Percentiles rank a stretch among this genome's conserved stretches.
Evolutionary conservation across 495 filamentous ascomycete species (phyloP).

Genomic region (Hypoxylon trugodes): DNA sequence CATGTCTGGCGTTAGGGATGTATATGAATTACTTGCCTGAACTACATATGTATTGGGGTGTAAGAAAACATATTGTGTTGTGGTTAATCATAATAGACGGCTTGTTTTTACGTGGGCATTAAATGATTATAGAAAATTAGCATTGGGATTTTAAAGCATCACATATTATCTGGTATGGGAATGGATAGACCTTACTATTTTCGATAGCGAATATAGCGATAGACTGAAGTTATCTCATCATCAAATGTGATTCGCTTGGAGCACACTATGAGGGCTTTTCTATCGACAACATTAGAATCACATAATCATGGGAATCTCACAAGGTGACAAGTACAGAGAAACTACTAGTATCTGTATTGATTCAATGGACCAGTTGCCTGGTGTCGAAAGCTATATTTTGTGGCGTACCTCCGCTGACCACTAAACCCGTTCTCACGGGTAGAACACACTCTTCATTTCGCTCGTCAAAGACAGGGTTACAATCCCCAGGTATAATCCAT

Average conservation of each 20-base stretch:
- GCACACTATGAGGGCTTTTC: too few relatives aligned
- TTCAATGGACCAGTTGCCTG: slow-evolving; percentile 24
- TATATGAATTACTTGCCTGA: neutral
- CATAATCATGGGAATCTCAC: too few relatives aligned
- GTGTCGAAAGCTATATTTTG: slow-evolving; percentile 4
- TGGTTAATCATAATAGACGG: slow-evolving; percentile 20
- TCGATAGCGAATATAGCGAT: too few relatives aligned
- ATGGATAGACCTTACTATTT: too few relatives aligned
- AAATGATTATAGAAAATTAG: slow-evolving; percentile 1
- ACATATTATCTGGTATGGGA: too few relatives aligned
- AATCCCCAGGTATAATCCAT: slow-evolving; percentile 34
- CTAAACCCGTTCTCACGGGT: neutral
- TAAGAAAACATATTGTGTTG: neutral
- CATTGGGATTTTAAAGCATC: neutral
- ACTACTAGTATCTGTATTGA: slow-evolving; percentile 28
- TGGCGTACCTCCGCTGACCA: slow-evolving; percentile 10
- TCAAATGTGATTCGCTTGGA: too few relatives aligned
- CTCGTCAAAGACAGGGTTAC: slow-evolving; percentile 10
- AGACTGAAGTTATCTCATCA: too few relatives aligned
- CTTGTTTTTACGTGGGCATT: neutral
- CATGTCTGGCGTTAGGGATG: slow-evolving; percentile 33
- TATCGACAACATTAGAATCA: too few relatives aligned
- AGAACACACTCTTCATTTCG: neutral
- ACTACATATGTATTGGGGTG: neutral
- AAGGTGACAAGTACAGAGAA: neutral